Evolutionary conservation across 495 filamentous ascomycete genomes (phyloP).

Genomic region (Cercophora samala): DNA sequence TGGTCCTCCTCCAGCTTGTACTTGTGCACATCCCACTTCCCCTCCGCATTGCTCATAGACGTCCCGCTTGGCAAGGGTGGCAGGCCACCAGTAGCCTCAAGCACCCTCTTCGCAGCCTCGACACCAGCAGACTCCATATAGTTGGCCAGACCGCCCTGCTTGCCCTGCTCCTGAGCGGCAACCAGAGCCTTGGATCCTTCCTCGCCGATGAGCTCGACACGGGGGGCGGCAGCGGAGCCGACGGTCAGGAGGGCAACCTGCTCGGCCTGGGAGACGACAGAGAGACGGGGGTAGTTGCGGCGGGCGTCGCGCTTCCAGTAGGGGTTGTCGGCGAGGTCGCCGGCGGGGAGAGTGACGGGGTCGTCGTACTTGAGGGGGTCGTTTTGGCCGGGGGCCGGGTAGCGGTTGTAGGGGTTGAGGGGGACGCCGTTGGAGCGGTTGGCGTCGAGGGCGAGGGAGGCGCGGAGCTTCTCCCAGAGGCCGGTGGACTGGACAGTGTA

Average conservation of each 20-base stretch:
- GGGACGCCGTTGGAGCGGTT: conserved; percentile 88
- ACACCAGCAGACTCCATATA: conserved; percentile 67
- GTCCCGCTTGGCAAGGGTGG: conserved; percentile 74
- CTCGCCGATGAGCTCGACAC: conserved; percentile 80
- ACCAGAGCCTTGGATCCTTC: conserved; percentile 77
- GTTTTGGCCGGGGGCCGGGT: conserved; percentile 76
- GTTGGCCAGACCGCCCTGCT: conserved; percentile 61
- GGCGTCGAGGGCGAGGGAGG: conserved; percentile 75
- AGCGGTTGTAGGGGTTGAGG: conserved; percentile 87
- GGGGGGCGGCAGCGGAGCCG: conserved; percentile 75
- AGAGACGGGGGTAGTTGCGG: conserved; percentile 78
- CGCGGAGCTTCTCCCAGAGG: conserved; percentile 82
- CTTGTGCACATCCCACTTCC: conserved; percentile 51
- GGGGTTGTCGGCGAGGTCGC: conserved; percentile 92
- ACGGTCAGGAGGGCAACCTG: conserved; percentile 81
- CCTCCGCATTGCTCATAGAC: conserved; percentile 40
- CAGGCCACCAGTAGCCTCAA: conserved; percentile 63
- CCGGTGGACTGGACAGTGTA: conserved; percentile 92
- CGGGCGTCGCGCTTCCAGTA: conserved; percentile 96
- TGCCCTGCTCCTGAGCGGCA: conserved; percentile 72
- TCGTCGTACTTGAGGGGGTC: conserved; percentile 80
- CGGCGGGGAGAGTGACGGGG: conserved; percentile 86
- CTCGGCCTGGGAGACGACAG: conserved; percentile 78
- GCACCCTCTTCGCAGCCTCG: conserved; percentile 58
- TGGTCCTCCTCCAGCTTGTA: conserved; percentile 55